These are phyloP conservation scores for Vanilla planifolia DNA, from an alignment of 106 monocot species.

Conservation along the genomic window DNA sequence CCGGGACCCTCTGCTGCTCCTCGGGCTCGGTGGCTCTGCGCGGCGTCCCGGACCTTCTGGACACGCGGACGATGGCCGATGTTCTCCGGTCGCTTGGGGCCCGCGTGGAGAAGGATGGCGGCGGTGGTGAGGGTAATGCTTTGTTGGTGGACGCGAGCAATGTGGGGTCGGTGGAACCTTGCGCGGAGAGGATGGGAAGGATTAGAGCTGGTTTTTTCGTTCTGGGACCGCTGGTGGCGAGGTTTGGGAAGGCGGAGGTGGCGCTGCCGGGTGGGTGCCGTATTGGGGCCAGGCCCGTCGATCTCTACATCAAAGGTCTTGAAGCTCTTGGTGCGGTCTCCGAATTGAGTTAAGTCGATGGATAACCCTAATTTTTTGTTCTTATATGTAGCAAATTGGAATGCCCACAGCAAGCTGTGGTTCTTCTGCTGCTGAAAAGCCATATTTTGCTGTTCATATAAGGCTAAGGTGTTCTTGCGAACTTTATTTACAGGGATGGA, in stretches of 20 bases:
- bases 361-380: too few species aligned
- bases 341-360: slow-evolving; percentile 23
- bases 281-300: slow-evolving; percentile 43
- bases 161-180: slow-evolving; percentile 19
- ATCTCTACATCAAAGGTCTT: slow-evolving; percentile 33
- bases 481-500: slow-evolving; percentile 24
- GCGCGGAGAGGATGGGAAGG: slow-evolving; percentile 19
- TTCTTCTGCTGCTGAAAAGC: too few species aligned
- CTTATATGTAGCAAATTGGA: too few species aligned
- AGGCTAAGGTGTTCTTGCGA: too few species aligned
- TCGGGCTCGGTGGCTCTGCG: slow-evolving; percentile 21
- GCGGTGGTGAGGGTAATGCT: neutral
- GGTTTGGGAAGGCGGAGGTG: slow-evolving; percentile 45
- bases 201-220: slow-evolving; percentile 48
- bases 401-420: too few species aligned
- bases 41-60: slow-evolving; percentile 32
- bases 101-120: slow-evolving; percentile 19
- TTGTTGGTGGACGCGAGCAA: slow-evolving; percentile 23
- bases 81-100: slow-evolving; percentile 32
- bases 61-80: slow-evolving; percentile 25
- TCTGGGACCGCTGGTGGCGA: slow-evolving; percentile 38
- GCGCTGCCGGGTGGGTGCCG: slow-evolving; percentile 36
- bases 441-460: too few species aligned
- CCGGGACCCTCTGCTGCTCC: slow-evolving; percentile 44
- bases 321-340: slow-evolving; percentile 28